Percentiles rank a stretch among this genome's conserved stretches.
Evolutionary conservation across 495 filamentous ascomycete species (phyloP).

Genomic region (Trichoderma orchidacearum): DNA sequence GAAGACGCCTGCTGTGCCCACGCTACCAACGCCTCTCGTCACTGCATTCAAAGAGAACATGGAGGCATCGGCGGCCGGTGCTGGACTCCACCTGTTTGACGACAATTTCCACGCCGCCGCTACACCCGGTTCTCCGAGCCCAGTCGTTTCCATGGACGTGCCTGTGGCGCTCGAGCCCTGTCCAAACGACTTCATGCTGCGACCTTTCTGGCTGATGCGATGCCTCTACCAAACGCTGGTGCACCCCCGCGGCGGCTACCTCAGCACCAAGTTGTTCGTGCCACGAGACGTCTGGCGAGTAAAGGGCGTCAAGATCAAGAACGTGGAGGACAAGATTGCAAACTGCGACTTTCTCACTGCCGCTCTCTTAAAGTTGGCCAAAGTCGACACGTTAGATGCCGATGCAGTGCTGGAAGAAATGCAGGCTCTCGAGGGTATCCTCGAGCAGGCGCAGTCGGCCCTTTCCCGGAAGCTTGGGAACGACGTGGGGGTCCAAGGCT

Average conservation of each 20-base stretch:
- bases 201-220: conserved; percentile 95
- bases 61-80: conserved; percentile 39
- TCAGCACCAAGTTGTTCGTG: conserved; percentile 82
- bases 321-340: conserved; percentile 86
- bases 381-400: conserved; percentile 77
- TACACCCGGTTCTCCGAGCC: conserved; percentile 31
- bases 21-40: conserved; percentile 56
- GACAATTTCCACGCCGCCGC: conserved; percentile 66
- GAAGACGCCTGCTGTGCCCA: conserved; percentile 36
- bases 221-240: conserved; percentile 83
- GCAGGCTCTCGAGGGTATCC: conserved; percentile 74
- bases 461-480: conserved; percentile 74
- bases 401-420: conserved; percentile 90
- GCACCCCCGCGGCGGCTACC: conserved; percentile 81
- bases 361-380: conserved; percentile 66
- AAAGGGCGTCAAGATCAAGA: conserved; percentile 83
- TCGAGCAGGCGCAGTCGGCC: conserved; percentile 69
- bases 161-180: conserved; percentile 83
- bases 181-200: conserved; percentile 68
- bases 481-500: conserved; percentile 74
- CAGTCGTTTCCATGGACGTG: conserved; percentile 22
- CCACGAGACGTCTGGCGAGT: conserved; percentile 89
- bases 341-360: conserved; percentile 87
- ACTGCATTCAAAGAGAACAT: conserved; percentile 37
- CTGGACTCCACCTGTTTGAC: conserved; percentile 71